A percentile compares a stretch with the other conserved stretches of the same genome.
These are phyloP conservation scores for Suillus alpinus DNA, from an alignment of 768 basidiomycete species.

Conservation along the genomic window DNA sequence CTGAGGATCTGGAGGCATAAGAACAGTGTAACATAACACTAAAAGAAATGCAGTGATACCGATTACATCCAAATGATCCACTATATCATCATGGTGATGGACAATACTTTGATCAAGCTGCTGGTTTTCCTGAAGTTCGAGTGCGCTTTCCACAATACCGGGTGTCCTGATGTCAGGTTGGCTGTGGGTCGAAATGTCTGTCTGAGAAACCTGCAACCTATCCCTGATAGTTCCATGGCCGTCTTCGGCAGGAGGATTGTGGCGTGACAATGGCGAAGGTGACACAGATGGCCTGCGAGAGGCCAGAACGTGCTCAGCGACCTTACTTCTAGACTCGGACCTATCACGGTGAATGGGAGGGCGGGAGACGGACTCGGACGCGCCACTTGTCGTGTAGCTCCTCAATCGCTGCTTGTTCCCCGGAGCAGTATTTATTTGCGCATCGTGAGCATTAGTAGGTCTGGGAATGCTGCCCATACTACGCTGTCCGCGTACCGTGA, in stretches of 20 bases:
- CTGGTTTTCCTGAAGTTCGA: slow-evolving; percentile 35
- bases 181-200: slow-evolving; percentile 36
- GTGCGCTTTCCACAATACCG: slow-evolving; percentile 43
- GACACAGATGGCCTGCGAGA: slow-evolving; percentile 1
- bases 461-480: background rate
- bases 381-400: slow-evolving; percentile 4
- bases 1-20: slow-evolving; percentile 54
- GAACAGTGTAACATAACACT: slow-evolving; percentile 4
- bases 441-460: background rate
- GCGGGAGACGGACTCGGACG: background rate
- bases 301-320: slow-evolving; percentile 9
- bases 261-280: background rate
- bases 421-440: background rate
- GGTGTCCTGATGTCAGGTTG: slow-evolving; percentile 31
- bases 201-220: slow-evolving; percentile 38
- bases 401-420: background rate
- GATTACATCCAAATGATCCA: slow-evolving; percentile 81
- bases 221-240: slow-evolving; percentile 1
- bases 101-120: slow-evolving; percentile 10
- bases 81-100: slow-evolving; percentile 74
- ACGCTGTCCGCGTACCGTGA: background rate
- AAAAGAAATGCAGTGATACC: slow-evolving; percentile 38
- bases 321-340: slow-evolving; percentile 11
- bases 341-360: background rate
- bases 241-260: background rate